These are phyloP conservation scores for Epichloe baconii DNA, from an alignment of 2,329 filamentous ascomycete genomes.

Conservation along the genomic window DNA sequence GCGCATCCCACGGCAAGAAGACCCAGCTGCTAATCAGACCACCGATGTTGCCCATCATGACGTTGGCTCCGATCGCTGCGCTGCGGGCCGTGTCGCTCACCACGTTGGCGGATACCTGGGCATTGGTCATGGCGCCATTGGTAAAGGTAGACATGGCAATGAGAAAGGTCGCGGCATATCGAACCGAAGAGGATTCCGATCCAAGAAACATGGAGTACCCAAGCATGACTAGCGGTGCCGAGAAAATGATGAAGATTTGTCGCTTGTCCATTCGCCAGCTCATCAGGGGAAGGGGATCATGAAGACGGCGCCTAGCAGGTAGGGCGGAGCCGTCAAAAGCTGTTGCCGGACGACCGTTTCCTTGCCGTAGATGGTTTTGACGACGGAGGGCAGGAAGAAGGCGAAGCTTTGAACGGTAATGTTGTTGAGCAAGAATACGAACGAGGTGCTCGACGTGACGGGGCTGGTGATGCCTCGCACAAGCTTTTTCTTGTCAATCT, in stretches of 20 bases:
- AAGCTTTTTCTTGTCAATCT: slow-evolving; percentile 44
- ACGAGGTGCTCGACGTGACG: slow-evolving; percentile 39
- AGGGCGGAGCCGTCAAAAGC: slow-evolving; percentile 58
- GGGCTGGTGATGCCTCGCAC: slow-evolving; percentile 51
- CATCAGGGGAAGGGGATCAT: slow-evolving; percentile 44
- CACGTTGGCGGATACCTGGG: slow-evolving; percentile 56
- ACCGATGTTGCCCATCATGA: slow-evolving; percentile 64
- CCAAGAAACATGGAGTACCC: slow-evolving; percentile 62
- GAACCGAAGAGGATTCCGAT: slow-evolving; percentile 33
- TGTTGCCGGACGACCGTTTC: slow-evolving; percentile 47
- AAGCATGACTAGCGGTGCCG: slow-evolving; percentile 50
- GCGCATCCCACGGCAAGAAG: slow-evolving; percentile 49
- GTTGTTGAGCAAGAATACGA: slow-evolving; percentile 53
- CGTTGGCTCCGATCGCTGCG: slow-evolving; percentile 49
- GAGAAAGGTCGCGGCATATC: slow-evolving; percentile 60
- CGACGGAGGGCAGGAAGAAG: slow-evolving; percentile 59
- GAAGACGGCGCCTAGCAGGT: slow-evolving; percentile 55
- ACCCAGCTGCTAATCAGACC: slow-evolving; percentile 54
- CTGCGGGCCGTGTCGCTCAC: slow-evolving; percentile 57
- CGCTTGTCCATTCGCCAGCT: slow-evolving; percentile 48
- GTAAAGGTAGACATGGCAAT: slow-evolving; percentile 51
- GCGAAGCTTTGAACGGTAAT: slow-evolving; percentile 59
- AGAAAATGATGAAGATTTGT: slow-evolving; percentile 45
- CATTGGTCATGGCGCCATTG: slow-evolving; percentile 52
- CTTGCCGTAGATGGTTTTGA: slow-evolving; percentile 51